Base-by-base conservation (phyloP, 495 filamentous ascomycete genomes). In the Talaromyces borbonicus region DNA sequence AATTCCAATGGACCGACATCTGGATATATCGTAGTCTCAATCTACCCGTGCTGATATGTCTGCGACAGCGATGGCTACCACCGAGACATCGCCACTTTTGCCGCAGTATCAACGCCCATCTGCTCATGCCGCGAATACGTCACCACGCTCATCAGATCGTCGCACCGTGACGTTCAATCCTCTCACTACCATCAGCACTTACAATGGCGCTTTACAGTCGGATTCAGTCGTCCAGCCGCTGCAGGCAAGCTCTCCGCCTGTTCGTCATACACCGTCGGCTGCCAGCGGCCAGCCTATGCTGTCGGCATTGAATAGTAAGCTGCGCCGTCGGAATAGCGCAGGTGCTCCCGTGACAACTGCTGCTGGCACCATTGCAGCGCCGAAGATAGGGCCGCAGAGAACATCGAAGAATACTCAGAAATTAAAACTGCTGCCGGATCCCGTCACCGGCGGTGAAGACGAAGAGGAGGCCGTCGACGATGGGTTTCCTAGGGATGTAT, bases 321-420 rank as follows among this genome's bases (percentile, higher is more conserved):
- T 96, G 36, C 82, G 85, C 18, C 72, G 89, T 53, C 76, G 88
- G 42, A 89, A 95, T 54, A 90, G 85, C 61, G 79, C 85, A 56
- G 83, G 84, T 23, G 77, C 86, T 48, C 73, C 80, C 5, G 63
- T 72, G 7, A 58, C 63, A 23, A 49, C 73, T 4, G 46, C 63
- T 7, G 56, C 56, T 16, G 63, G 69, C 7, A 58, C 72, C 1
- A 61, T 63, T 6, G 50, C 69, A 3, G 65, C 74, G 5, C 68
- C 81, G 8, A 98, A 98, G 67, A 90, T 96, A 43, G 92, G 92
- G 3, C 88, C 93, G 6, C 92, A 97, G 54, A 69, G 92, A 60
- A 97, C 90, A 33, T 94, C 88, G 23, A 92, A 94, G 60, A 95
- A 84, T 46, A 85, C 87, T 1, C 87, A 97, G 68, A 98, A 98